Base-by-base conservation (phyloP, 73 alveolate genomes). In the Paramecium pentaurelia region DNA sequence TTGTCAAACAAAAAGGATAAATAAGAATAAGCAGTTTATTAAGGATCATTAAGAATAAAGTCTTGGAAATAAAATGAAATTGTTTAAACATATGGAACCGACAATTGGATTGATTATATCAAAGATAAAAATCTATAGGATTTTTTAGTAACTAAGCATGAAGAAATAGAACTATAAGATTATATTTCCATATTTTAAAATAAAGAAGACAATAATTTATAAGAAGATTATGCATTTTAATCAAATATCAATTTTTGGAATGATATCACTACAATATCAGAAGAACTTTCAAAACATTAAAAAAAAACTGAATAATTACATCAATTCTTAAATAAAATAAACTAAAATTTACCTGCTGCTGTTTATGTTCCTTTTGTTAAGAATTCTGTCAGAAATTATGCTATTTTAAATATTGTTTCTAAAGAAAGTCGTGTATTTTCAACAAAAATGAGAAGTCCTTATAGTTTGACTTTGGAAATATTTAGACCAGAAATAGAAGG, bases 321-420 rank as follows among this genome's bases (percentile, higher is more conserved):
- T 28, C 20, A 22, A 3, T 77, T 70, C 28, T 60, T 95, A 27
- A 11, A 86, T 22, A 70, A 77, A 60, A 80, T 96, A 1, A 95
- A 95, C 86, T 7, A 28, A 20, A 25, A 93, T 14, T 88, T 95
- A 25, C 97, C 97, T 14, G 97, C 95, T n/a, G 90, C 94, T 16
- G 95, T 93, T 1, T 95, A 95, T 90, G 73, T 95, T 25, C 97
- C 97, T 18, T 94, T 96, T 85, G 93, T 95, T 10, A 86, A 58
- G 77, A 80, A 86, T 37, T 64, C 42, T 2, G 11, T 64, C 84
- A 88, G 97, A 86, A 92, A 95, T 77, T 80, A 93, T 51, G 95
- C 86, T 10, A 93, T 95, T 5, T 68, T 95, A 20, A 95, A 93
- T 28, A 88, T 95, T 8, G 94, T 60, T 58, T 86, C 86, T 2